These are phyloP conservation scores for Suillus sp. DNA, from an alignment of 768 basidiomycete genomes.

Conservation along the genomic window DNA sequence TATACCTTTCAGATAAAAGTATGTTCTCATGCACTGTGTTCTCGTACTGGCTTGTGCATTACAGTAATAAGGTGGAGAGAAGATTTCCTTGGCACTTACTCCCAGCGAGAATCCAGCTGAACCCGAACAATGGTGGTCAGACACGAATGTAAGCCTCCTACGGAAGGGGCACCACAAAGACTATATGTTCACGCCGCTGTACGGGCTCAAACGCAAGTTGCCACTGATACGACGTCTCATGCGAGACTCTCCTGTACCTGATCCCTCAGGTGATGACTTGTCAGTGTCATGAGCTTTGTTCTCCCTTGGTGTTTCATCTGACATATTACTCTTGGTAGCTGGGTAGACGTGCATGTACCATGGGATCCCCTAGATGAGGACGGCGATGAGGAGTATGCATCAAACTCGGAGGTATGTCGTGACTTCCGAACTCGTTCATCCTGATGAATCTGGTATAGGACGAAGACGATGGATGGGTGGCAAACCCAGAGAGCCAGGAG, in stretches of 20 bases:
- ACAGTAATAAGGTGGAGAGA: slow-evolving; percentile 14
- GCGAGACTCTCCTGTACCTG: slow-evolving; percentile 12
- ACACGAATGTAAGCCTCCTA: slow-evolving; percentile 9
- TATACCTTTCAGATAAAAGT: slow-evolving; percentile 27
- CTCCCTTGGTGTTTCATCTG: neutral
- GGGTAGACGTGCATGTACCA: slow-evolving; percentile 19
- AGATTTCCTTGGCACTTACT: slow-evolving; percentile 18
- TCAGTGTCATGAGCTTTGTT: slow-evolving; percentile 8
- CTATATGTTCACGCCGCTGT: slow-evolving; percentile 16
- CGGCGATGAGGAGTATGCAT: slow-evolving; percentile 14
- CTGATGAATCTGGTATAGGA: neutral
- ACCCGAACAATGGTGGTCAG: neutral
- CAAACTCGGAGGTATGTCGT: neutral
- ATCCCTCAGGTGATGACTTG: slow-evolving; percentile 10
- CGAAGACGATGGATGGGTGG: neutral
- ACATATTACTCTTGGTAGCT: slow-evolving; percentile 9
- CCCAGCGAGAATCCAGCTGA: neutral
- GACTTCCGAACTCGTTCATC: neutral
- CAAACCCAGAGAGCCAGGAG: neutral
- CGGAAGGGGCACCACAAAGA: slow-evolving; percentile 4
- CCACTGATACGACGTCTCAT: neutral
- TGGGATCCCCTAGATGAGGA: slow-evolving; percentile 27
- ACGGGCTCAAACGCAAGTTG: slow-evolving; percentile 15
- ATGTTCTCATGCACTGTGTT: neutral
- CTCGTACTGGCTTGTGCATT: neutral